Percentiles rank a stretch among this genome's conserved stretches.
Conservation (phyloP, 345 rosid species). For the Cochlearia excelsa region DNA sequence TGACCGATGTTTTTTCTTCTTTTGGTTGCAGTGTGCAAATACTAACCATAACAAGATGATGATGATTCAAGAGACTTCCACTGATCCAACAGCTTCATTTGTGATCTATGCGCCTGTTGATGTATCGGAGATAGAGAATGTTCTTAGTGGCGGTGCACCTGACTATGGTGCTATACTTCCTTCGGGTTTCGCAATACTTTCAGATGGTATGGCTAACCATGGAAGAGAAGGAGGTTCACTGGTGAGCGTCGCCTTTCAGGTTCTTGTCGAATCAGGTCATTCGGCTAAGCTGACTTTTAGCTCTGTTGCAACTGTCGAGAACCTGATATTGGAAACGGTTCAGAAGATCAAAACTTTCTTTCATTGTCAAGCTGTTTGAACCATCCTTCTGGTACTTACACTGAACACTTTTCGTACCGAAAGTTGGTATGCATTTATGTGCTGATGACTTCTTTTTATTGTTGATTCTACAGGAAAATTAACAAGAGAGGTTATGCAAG, state of each 20-base stretch:
- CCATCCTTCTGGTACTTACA: conserved; percentile 14
- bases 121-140: conserved; percentile 42
- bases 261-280: conserved; percentile 61
- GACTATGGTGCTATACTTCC: conserved; percentile 59
- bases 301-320: conserved; percentile 81
- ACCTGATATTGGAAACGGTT: conserved; percentile 62
- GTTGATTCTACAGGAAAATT: conserved; percentile 29
- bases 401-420: conserved; percentile 5
- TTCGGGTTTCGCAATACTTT: conserved; percentile 59
- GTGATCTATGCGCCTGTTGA: conserved; percentile 68
- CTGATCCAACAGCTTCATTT: conserved; percentile 49
- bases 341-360: conserved; percentile 62
- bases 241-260: conserved; percentile 72
- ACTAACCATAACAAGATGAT: conserved; percentile 53
- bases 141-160: conserved; percentile 52
- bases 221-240: conserved; percentile 54
- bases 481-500: no score
- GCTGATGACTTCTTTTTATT: background rate
- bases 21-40: conserved; percentile 41
- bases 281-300: conserved; percentile 60
- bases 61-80: conserved; percentile 62
- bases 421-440: background rate
- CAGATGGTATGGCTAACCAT: conserved; percentile 33
- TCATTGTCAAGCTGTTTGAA: conserved; percentile 39
- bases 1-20: conserved; percentile 6